phyloP scores from a whole-genome alignment of 2,329 filamentous ascomycete genomes.

The Neofusicoccum parvum region DNA sequence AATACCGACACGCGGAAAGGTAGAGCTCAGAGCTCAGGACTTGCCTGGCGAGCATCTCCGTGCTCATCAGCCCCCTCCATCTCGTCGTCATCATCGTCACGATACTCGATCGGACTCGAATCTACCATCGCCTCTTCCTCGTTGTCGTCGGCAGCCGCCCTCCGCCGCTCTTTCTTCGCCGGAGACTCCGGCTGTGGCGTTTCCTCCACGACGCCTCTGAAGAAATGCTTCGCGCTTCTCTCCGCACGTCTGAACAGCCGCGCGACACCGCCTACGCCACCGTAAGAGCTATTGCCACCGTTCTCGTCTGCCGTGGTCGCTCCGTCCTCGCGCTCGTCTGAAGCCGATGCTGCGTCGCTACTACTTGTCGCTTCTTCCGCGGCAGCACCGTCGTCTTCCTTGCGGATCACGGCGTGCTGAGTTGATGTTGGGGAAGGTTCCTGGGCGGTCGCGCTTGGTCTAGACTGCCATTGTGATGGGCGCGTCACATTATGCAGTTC shows the following conservation, averaged over 20 bases:
- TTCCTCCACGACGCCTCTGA: neutral
- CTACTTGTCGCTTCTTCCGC: neutral
- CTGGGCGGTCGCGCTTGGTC: no score
- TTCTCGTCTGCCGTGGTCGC: neutral
- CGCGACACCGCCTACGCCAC: neutral
- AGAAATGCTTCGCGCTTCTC: neutral
- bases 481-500: no score
- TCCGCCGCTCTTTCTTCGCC: neutral
- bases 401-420: neutral
- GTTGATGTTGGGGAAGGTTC: no score
- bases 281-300: neutral
- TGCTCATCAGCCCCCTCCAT: neutral
- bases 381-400: neutral
- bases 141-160: neutral
- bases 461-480: no score
- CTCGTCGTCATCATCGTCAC: neutral
- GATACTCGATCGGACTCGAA: neutral
- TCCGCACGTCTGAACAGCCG: neutral
- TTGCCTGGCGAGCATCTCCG: slow-evolving; percentile 2
- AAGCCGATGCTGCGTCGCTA: neutral
- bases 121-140: neutral
- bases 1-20: no score
- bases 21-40: slow-evolving; percentile 1
- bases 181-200: slow-evolving; percentile 7
- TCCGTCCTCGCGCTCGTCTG: no score